phyloP scores from a whole-genome alignment of 805 yeast genomes.

The Myxozyma melibiosi region DNA sequence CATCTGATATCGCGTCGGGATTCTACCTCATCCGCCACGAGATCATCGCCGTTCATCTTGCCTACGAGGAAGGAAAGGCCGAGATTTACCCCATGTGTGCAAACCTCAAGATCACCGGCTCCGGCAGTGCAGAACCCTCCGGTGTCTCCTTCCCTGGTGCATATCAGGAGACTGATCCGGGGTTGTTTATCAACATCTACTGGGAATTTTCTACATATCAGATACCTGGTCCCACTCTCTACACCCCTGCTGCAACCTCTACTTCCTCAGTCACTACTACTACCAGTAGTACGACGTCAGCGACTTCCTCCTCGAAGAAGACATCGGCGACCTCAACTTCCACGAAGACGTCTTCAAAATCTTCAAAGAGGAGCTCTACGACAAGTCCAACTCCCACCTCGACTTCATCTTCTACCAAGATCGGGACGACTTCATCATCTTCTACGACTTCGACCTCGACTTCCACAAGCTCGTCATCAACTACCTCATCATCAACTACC shows the following conservation, averaged over 20 bases:
- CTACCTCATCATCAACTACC: no score
- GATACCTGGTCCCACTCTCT: background rate
- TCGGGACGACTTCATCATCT: no score
- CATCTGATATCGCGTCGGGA: background rate
- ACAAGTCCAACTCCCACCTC: background rate
- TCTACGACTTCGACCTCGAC: no score
- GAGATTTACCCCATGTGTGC: conserved; percentile 1
- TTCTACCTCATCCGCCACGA: conserved; percentile 1
- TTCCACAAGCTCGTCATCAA: no score
- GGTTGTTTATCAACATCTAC: background rate
- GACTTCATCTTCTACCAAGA: background rate
- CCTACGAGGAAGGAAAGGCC: background rate
- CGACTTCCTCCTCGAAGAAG: background rate
- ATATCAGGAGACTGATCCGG: background rate
- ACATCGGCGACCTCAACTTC: background rate
- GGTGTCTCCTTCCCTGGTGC: conserved; percentile 1
- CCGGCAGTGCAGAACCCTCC: background rate
- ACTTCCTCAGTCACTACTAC: background rate
- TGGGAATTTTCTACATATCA: background rate
- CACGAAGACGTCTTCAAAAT: background rate
- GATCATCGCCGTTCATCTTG: background rate
- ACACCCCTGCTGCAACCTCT: background rate
- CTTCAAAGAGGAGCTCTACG: no score
- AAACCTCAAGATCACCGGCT: background rate
- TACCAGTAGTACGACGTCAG: background rate